Base-by-base conservation (phyloP, 495 filamentous ascomycete species). In the Pyrenula aspistea region DNA sequence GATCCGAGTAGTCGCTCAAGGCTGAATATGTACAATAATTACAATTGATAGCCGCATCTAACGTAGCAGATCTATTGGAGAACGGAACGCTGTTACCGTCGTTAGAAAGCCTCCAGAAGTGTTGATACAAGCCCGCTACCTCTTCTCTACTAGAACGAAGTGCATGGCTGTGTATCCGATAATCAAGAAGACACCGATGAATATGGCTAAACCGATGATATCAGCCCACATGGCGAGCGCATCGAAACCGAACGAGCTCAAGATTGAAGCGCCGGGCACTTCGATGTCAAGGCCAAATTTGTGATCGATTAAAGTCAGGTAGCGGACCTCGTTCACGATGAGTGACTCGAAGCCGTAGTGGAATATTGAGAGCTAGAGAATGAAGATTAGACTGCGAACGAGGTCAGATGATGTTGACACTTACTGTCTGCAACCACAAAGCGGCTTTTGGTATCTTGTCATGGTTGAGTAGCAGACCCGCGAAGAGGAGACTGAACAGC, bases 271-370 rank as follows among this genome's bases (percentile, higher is more conserved):
- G 19, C 93, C 93, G 0, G 93, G 93, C 0, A 99, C 91, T 60
- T 92, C 90, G 53, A 99, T 99, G 63, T 97, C 88, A 2, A 99
- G 79, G 2, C 93, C 93, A 61, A 89, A 93, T 69, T 96, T 93
- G 65, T 94, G 83, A 63, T 99, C 94, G 52, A 90, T 80, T 57
- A 99, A 78, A 1, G 86, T 89, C 58, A 97, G 75, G 67, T 86
- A 89, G n/a, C 84, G 83, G 53, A 96, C 93, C 72, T 99, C 93
- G 67, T 99, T 99, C 64, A 99, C 93, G 58, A 97, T 93, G 22
- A 99, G 78, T 1, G 88, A 86, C 74, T 96, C 93, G 62, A 99
- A 97, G 1, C 85, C 93, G 66, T 95, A 99, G 67, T 99, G 93
- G 82, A 97, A 99, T 61, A 99, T 99, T 20, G 91, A 96, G n/a